phyloP scores from a whole-genome alignment of 352 stramenopile genomes.

The Globisporangium mamillatum region DNA sequence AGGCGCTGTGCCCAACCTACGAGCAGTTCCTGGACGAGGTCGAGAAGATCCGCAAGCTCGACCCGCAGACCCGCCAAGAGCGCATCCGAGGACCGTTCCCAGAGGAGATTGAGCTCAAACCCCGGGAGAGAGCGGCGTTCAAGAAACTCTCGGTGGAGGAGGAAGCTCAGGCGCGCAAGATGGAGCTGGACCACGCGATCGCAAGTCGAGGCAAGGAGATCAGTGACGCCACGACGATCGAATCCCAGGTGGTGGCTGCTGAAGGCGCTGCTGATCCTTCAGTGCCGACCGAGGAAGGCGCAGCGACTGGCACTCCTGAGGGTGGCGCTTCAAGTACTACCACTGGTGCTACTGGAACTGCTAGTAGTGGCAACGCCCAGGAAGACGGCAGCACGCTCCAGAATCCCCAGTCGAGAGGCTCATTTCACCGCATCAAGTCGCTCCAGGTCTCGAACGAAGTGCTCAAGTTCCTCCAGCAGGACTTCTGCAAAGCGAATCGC shows the following conservation, averaged over 20 bases:
- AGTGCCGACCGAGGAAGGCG: not conserved
- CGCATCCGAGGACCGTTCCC: conserved; percentile 63
- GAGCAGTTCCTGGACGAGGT: conserved; percentile 66
- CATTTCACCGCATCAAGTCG: conserved; percentile 46
- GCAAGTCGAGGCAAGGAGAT: conserved; percentile 58
- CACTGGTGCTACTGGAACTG: not conserved
- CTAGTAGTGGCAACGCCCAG: not conserved
- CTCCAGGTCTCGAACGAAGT: conserved; percentile 62
- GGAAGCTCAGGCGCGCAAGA: conserved; percentile 54
- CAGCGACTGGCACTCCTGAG: not conserved
- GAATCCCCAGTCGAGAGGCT: conserved; percentile 2
- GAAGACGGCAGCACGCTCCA: conserved; percentile 4
- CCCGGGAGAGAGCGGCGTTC: conserved; percentile 51
- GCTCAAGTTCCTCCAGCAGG: conserved; percentile 64
- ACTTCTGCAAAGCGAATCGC: conserved; percentile 57
- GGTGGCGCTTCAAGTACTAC: not conserved
- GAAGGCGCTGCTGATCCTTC: not conserved
- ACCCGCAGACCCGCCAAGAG: conserved; percentile 25
- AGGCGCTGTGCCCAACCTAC: conserved; percentile 43
- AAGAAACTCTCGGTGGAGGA: conserved; percentile 85
- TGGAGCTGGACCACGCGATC: conserved; percentile 63
- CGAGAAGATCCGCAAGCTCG: conserved; percentile 42
- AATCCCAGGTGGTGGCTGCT: not conserved
- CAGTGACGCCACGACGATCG: conserved; percentile 7
- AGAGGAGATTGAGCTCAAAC: conserved; percentile 42